These are phyloP conservation scores for Acanthamoeba lenticulata DNA, from an alignment of 208 protist genomes.

Conservation along the genomic window DNA sequence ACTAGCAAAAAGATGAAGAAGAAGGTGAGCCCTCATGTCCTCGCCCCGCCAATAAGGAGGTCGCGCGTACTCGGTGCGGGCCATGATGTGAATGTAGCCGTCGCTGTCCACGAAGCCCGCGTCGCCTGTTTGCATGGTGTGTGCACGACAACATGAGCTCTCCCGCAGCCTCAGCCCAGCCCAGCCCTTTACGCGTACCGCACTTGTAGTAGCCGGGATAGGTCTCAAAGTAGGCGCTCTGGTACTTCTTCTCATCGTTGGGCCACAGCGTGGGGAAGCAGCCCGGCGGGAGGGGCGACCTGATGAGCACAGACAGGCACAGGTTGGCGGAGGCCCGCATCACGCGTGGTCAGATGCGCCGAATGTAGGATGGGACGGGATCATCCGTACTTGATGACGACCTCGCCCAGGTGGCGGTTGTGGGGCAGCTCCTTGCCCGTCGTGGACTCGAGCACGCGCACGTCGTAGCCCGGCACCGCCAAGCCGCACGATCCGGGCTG, in stretches of 20 bases:
- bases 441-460: not conserved
- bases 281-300: slow-evolving; percentile 70
- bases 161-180: not conserved
- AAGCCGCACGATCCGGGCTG: not conserved
- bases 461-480: slow-evolving; percentile 57
- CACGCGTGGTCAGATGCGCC: too few relatives aligned
- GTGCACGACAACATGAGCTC: not conserved
- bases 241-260: slow-evolving; percentile 55
- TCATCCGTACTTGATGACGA: slow-evolving; percentile 15
- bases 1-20: not conserved
- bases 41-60: too few relatives aligned
- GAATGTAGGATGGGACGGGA: not conserved
- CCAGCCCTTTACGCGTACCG: not conserved
- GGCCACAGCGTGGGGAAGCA: slow-evolving; percentile 60
- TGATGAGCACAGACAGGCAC: not conserved
- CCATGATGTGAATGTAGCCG: slow-evolving; percentile 78
- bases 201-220: slow-evolving; percentile 12
- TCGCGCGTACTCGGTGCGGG: slow-evolving; percentile 70
- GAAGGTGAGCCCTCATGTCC: too few relatives aligned
- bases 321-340: not conserved
- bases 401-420: slow-evolving; percentile 36
- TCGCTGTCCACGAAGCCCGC: slow-evolving; percentile 72
- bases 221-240: slow-evolving; percentile 32
- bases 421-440: not conserved
- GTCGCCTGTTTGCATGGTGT: slow-evolving; percentile 58